Conservation (phyloP, 2,329 filamentous ascomycete genomes). For the Nannizzia gypsea region DNA sequence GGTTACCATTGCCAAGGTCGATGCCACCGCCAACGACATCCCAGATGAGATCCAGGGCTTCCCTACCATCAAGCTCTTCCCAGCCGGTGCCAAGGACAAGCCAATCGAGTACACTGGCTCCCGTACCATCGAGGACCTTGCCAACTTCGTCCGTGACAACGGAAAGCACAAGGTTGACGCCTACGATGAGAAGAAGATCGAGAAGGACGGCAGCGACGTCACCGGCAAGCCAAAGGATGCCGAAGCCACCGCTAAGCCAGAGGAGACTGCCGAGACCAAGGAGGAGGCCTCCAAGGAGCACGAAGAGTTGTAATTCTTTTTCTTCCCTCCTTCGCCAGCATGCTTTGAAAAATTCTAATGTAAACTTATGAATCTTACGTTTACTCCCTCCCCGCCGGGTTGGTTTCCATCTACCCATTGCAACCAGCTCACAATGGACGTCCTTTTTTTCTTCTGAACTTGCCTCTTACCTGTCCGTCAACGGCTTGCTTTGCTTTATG, state of each 20-base stretch:
- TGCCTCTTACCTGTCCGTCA: no score
- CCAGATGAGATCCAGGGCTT: constrained; percentile 95
- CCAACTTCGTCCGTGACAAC: constrained; percentile 87
- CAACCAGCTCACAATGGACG: neutral
- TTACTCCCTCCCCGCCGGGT: neutral
- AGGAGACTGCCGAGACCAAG: constrained; percentile 16
- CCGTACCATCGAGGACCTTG: constrained; percentile 82
- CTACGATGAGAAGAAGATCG: constrained; percentile 46
- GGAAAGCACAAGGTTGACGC: constrained; percentile 76
- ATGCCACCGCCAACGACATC: constrained; percentile 90
- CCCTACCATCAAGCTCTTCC: constrained; percentile 98
- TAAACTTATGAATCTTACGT: neutral
- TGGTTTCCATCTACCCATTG: neutral
- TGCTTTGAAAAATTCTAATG: neutral
- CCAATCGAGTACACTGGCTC: constrained; percentile 79
- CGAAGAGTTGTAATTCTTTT: constrained; percentile 28
- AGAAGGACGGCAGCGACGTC: constrained; percentile 31
- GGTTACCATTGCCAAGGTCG: constrained; percentile 74
- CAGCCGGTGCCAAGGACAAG: constrained; percentile 73
- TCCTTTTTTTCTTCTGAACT: no score
- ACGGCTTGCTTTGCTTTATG: no score
- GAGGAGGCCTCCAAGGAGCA: constrained; percentile 18
- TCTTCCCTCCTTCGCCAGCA: neutral
- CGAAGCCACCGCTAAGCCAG: constrained; percentile 7
- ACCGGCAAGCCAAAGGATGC: constrained; percentile 14